These are phyloP conservation scores for Vaccinium darrowii DNA, from an alignment of 148 eudicot genomes.

Conservation along the genomic window DNA sequence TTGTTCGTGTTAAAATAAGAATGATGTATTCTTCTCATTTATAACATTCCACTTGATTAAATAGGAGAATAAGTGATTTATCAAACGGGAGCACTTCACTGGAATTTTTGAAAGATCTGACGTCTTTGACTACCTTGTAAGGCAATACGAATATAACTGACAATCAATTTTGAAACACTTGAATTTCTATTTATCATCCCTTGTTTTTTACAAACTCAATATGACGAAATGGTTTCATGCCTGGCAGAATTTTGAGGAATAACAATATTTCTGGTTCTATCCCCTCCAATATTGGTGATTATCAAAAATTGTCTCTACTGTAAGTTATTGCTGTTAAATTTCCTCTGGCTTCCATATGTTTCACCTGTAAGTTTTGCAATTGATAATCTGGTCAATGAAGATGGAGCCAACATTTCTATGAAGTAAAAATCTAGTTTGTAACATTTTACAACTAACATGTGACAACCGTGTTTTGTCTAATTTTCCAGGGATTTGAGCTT, in stretches of 20 bases:
- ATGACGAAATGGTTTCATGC: neutral
- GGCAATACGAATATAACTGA: conserved; percentile 20
- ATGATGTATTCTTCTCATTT: neutral
- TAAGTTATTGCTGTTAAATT: conserved; percentile 40
- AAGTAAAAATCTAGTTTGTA: too few species aligned
- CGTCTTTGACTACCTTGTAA: conserved; percentile 51
- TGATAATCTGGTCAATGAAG: neutral
- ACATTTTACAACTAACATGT: neutral
- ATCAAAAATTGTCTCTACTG: conserved; percentile 44
- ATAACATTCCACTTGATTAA: neutral
- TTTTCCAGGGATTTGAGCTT: conserved; percentile 88
- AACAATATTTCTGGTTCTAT: conserved; percentile 71
- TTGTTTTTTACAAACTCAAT: neutral
- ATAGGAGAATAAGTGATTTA: conserved; percentile 75
- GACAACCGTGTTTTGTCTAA: neutral
- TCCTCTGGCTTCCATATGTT: neutral
- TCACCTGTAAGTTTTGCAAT: conserved; percentile 1
- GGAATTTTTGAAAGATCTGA: conserved; percentile 49
- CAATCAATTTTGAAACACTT: neutral
- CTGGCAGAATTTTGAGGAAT: conserved; percentile 61
- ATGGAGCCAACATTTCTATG: neutral
- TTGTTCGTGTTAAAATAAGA: neutral
- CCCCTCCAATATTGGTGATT: conserved; percentile 53
- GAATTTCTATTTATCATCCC: neutral
- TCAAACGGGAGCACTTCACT: conserved; percentile 61